A percentile compares a stretch with the other conserved stretches of the same genome.
Evolutionary conservation across 257 asterid genomes (phyloP).

Genomic region (Leonotis leonurus): DNA sequence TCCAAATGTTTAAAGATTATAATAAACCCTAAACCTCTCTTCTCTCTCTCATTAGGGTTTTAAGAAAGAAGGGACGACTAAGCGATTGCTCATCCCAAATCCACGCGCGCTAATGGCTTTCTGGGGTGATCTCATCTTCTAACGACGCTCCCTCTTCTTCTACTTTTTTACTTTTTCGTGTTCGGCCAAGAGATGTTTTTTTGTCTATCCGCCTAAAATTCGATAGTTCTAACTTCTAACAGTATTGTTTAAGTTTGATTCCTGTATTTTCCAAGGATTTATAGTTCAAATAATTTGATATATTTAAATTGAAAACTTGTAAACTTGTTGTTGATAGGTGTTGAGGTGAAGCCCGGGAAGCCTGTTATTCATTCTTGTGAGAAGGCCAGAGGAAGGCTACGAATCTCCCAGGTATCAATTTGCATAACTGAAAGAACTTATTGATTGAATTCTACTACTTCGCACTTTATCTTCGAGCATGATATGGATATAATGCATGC

Average conservation of each 20-base stretch:
- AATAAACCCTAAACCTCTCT: not conserved
- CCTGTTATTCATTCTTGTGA: slow-evolving; percentile 58
- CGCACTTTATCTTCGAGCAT: not conserved
- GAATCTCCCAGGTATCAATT: slow-evolving; percentile 65
- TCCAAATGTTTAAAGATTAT: slow-evolving; percentile 23
- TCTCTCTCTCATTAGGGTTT: slow-evolving; percentile 17
- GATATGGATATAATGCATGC: not conserved
- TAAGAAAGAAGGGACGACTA: not conserved
- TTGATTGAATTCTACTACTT: not conserved
- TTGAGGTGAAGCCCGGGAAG: slow-evolving; percentile 68
- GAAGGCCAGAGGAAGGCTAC: slow-evolving; percentile 54
- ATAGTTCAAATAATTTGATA: not conserved
- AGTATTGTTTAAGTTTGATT: not conserved
- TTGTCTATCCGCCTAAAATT: not conserved
- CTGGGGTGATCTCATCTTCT: slow-evolving; percentile 41
- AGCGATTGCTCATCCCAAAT: not conserved
- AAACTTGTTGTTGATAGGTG: slow-evolving; percentile 36
- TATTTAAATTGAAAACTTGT: not conserved
- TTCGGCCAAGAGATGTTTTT: not conserved
- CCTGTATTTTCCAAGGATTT: not conserved
- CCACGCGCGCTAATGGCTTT: slow-evolving; percentile 39
- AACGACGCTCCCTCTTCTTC: not conserved
- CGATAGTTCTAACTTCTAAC: not conserved
- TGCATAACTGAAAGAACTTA: too few relatives aligned
- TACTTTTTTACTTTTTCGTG: not conserved